Evolutionary conservation across 805 yeast genomes (phyloP).

Genomic region (Diddensiella caesifluorescens): DNA sequence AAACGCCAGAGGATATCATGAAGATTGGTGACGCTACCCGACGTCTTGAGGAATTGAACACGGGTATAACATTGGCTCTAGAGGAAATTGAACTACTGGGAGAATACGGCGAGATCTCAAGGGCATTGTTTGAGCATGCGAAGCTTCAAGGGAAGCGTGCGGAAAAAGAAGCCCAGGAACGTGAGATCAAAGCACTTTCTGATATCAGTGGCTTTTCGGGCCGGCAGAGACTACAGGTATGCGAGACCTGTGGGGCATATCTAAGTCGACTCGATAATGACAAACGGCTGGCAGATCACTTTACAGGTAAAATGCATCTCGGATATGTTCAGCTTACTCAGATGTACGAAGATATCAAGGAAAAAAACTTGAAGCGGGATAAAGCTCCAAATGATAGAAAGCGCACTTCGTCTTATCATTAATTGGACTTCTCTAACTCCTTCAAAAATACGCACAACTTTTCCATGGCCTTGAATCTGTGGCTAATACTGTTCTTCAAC

Average conservation of each 20-base stretch:
- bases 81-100: slow-evolving; percentile 58
- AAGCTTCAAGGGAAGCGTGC: slow-evolving; percentile 38
- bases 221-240: slow-evolving; percentile 85
- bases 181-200: slow-evolving; percentile 51
- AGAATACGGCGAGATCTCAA: slow-evolving; percentile 44
- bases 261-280: slow-evolving; percentile 82
- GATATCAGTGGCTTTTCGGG: slow-evolving; percentile 80
- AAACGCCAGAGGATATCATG: slow-evolving; percentile 67
- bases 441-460: slow-evolving; percentile 53
- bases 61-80: slow-evolving; percentile 56
- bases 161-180: slow-evolving; percentile 49
- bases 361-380: slow-evolving; percentile 16
- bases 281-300: slow-evolving; percentile 83
- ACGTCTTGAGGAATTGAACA: slow-evolving; percentile 41
- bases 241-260: slow-evolving; percentile 86
- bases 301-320: slow-evolving; percentile 78
- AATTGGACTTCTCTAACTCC: slow-evolving; percentile 8
- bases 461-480: slow-evolving; percentile 77
- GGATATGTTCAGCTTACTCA: slow-evolving; percentile 72
- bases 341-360: slow-evolving; percentile 18
- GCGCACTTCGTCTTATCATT: too few relatives aligned
- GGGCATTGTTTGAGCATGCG: slow-evolving; percentile 41
- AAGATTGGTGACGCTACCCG: slow-evolving; percentile 32
- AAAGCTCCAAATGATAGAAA: too few relatives aligned
- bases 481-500: slow-evolving; percentile 77